Conservation (phyloP, 345 rosid species). For the Salix koriyanagi region DNA sequence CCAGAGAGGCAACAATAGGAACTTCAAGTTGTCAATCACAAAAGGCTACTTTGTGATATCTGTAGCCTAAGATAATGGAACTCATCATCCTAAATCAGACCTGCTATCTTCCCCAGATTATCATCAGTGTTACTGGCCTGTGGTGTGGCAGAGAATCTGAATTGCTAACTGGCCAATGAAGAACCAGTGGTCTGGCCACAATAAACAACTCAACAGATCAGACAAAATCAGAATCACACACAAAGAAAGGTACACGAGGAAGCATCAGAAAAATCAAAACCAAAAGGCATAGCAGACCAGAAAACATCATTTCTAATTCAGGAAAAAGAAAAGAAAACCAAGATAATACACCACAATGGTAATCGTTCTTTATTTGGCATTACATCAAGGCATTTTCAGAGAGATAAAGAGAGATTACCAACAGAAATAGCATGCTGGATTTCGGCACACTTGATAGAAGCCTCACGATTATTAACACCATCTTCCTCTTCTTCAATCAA, state of each 20-base stretch:
- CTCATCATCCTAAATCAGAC: background rate
- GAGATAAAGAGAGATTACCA: conserved; percentile 33
- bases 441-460: conserved; percentile 57
- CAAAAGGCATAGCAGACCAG: background rate
- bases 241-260: background rate
- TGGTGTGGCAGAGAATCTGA: background rate
- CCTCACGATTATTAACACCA: conserved; percentile 41
- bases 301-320: background rate
- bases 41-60: no score
- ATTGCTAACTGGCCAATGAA: background rate
- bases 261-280: background rate
- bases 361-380: no score
- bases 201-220: no score
- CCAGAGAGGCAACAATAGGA: no score
- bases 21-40: no score
- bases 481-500: conserved; percentile 54
- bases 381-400: background rate
- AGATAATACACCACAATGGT: no score
- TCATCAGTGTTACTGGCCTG: background rate
- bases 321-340: background rate
- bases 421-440: conserved; percentile 66
- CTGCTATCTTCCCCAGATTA: background rate
- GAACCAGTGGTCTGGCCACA: background rate
- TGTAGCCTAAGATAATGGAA: background rate
- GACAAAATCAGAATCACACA: background rate